These are phyloP conservation scores for Verbascum thapsus DNA, from an alignment of 257 asterid genomes.

Conservation along the genomic window DNA sequence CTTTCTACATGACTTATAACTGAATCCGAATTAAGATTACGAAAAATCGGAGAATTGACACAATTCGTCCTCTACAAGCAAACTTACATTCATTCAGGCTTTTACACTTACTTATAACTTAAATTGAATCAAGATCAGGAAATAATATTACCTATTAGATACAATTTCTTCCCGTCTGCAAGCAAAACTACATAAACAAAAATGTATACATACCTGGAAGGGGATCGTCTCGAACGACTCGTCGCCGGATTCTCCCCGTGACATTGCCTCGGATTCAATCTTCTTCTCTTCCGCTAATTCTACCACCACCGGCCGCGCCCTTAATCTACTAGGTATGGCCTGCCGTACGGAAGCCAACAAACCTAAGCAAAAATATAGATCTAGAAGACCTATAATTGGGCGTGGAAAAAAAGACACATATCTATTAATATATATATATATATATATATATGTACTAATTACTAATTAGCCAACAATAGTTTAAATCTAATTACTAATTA, in stretches of 20 bases:
- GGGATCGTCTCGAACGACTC: conserved; percentile 55
- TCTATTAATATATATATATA: too few relatives aligned
- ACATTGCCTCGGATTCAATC: conserved; percentile 44
- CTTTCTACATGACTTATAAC: background rate
- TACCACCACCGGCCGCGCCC: conserved; percentile 51
- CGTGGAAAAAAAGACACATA: too few relatives aligned
- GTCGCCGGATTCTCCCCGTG: conserved; percentile 73
- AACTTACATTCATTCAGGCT: too few relatives aligned
- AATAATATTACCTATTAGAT: background rate
- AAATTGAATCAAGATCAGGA: too few relatives aligned
- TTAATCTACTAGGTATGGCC: conserved; percentile 43
- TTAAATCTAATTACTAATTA: too few relatives aligned
- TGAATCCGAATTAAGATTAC: too few relatives aligned
- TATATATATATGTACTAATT: too few relatives aligned
- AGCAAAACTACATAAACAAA: background rate
- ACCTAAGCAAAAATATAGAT: too few relatives aligned
- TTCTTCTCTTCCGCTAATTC: conserved; percentile 45
- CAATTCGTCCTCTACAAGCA: too few relatives aligned
- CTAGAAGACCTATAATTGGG: background rate
- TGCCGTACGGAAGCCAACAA: conserved; percentile 21
- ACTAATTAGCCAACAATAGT: too few relatives aligned
- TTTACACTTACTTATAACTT: too few relatives aligned
- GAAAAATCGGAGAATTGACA: too few relatives aligned
- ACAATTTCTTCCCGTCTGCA: conserved; percentile 6
- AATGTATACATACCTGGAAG: conserved; percentile 69